phyloP scores from a whole-genome alignment of 169 alveolate species.

The Plasmodium coatneyi region DNA sequence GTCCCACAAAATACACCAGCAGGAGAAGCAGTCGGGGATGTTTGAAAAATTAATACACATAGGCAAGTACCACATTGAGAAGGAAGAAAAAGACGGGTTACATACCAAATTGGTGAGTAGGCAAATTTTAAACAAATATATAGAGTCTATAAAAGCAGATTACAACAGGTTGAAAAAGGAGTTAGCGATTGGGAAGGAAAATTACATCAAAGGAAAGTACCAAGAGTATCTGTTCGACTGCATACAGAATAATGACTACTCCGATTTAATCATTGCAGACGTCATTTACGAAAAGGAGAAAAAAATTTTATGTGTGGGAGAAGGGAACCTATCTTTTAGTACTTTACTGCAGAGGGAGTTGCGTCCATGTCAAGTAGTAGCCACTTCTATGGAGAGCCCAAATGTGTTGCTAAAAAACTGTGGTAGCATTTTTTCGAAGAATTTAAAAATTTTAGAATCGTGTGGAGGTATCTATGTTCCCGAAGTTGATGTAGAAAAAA shows the following conservation, averaged over 20 bases:
- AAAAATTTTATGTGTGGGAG: conserved; percentile 58
- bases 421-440: conserved; percentile 31
- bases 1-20: not conserved
- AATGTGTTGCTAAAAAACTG: not conserved
- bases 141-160: conserved; percentile 2
- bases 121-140: conserved; percentile 5
- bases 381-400: conserved; percentile 27
- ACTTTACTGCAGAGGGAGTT: conserved; percentile 17
- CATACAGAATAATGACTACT: conserved; percentile 12
- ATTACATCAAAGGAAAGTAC: not conserved
- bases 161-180: conserved; percentile 10
- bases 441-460: conserved; percentile 35
- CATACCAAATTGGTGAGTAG: not conserved
- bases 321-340: conserved; percentile 48
- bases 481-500: conserved; percentile 34
- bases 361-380: conserved; percentile 9
- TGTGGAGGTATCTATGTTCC: conserved; percentile 53
- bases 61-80: conserved; percentile 10
- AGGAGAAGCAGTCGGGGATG: conserved; percentile 12
- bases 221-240: conserved; percentile 24
- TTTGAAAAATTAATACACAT: conserved; percentile 24
- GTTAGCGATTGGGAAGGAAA: not conserved
- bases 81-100: not conserved
- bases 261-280: conserved; percentile 45
- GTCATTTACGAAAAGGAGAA: conserved; percentile 35